Base-by-base conservation (phyloP, 2,329 filamentous ascomycete genomes). In the Aspergillus quadrilineatus region DNA sequence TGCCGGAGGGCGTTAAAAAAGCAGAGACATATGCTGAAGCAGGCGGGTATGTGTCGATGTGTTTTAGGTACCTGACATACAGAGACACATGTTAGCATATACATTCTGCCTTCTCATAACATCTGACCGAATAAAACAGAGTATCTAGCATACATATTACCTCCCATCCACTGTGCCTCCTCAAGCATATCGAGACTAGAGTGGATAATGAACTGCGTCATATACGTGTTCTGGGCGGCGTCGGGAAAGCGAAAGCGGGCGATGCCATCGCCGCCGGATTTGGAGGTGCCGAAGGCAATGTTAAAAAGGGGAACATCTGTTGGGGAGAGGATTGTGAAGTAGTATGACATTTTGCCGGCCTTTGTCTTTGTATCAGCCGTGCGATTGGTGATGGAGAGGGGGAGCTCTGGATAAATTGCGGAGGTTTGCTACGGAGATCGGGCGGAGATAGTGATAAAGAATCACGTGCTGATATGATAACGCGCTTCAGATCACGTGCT, bases 121-220 rank as follows among this genome's bases (percentile, higher is more conserved):
- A 44, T 12, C 42, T 41, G 41, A 50, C 36, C 26, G 4, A 6
- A 28, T 28, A 5, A 28, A 28, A 28, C 26, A 28, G 1, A 28
- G 26, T 28, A 28, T 28, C 4, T 28, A 28, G 51, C 80, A 62
- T 78, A 95, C 91, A 96, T 89, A 65, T 90, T 87, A 4, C 89
- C 89, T 60, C 82, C 90, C 6, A 86, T 88, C 93, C 94, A 99
- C 77, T 97, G 94, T 30, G 93, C 86, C 75, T 99, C 94, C 77
- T 99, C 94, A 50, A 96, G 89, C 45, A 97, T 90, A 74, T 99
- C 94, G 56, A 99, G 80, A 63, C 90, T 90, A 65, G 90, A 92
- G 78, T 99, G 93, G 32, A 96, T 86, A 71, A 97, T 91, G 79
- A 99, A 97, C 75, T 97, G 94, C 78, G 97, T 97, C 82, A 97